Evolutionary conservation across 345 rosid genomes (phyloP), one percentile per base, ranked within the genome.

Genomic region (Pseudoturritis turrita): DNA sequence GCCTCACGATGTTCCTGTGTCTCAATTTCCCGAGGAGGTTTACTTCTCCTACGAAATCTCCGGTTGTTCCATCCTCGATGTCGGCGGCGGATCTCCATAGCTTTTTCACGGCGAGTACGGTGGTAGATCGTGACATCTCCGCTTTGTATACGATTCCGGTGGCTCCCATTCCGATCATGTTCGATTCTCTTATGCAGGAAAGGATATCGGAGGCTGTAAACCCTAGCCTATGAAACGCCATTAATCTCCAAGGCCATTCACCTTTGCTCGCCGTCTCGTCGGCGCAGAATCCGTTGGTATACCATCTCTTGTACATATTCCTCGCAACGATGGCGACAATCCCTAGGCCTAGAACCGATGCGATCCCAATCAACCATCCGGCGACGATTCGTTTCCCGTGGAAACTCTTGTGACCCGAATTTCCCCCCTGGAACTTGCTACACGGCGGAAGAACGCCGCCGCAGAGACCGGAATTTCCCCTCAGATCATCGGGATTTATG

Each of bases 211-310:
- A 50, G 25, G 96, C 83, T 11, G 91, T 87, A 75, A 95, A 91
- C 10, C 87, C 88, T 17, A 95, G 82, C 74, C 96, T 88, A 73
- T 95, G 96, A 86, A 91, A 95, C 77, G 93, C 97, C 87, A 83
- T 79, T 44, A 91, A 54, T 75, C 87, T 85, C 99, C 99, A 95
- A 2, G 99, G 96, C 96, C 99, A 95, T 62, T 87, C 89, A 21
- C 87, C 85, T 63, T 71, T 77, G 44, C 79, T 86, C 6, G 78
- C 76, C 59, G 75, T 76, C 59, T 82, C 89, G 56, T 77, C 81
- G 6, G 83, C 80, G 79, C 89, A 86, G 74, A 82, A 75, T 39
- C 91, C 86, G 43, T 73, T 70, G 0, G 83, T 54, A 36, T 83
- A 75, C 91, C 90, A 84, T 71, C 70, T 85, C 53, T 81, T 84